Conservation (phyloP, 177 flowering plant species). For the Telopea speciosissima region DNA sequence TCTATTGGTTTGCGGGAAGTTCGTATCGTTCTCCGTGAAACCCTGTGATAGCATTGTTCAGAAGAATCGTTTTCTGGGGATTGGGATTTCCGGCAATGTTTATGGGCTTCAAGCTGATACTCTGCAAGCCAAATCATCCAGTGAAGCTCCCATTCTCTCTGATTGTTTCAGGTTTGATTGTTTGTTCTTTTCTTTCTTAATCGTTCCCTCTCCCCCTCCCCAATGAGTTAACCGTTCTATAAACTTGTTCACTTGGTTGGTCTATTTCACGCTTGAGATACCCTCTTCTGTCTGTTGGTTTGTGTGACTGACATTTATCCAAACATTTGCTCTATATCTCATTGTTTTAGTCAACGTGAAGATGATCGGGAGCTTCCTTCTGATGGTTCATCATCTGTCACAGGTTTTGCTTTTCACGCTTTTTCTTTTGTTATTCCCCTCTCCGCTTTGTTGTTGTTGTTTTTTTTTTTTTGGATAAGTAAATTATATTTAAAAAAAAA, state of each 20-base stretch:
- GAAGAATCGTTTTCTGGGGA: background rate
- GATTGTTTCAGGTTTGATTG: slow-evolving; percentile 14
- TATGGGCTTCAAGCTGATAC: background rate
- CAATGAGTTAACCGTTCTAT: background rate
- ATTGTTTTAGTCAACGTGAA: slow-evolving; percentile 33
- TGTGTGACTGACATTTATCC: background rate
- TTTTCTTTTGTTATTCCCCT: background rate
- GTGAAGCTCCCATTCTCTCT: slow-evolving; percentile 4
- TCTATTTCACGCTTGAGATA: background rate
- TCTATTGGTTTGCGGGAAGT: background rate
- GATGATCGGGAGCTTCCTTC: slow-evolving; percentile 33
- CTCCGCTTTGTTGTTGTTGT: no score
- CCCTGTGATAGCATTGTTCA: background rate
- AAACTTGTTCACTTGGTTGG: background rate
- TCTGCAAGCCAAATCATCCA: slow-evolving; percentile 3
- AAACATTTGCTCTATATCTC: slow-evolving; percentile 3
- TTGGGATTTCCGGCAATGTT: background rate
- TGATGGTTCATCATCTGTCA: slow-evolving; percentile 39
- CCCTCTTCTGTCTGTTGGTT: background rate
- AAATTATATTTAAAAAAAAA: no score
- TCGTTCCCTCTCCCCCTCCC: background rate
- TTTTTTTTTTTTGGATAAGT: background rate
- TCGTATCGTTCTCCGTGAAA: background rate
- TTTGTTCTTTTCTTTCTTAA: no score
- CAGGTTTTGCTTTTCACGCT: slow-evolving; percentile 34